Base-by-base conservation (phyloP, 257 asterid species). In the Thymus mandschuricus region DNA sequence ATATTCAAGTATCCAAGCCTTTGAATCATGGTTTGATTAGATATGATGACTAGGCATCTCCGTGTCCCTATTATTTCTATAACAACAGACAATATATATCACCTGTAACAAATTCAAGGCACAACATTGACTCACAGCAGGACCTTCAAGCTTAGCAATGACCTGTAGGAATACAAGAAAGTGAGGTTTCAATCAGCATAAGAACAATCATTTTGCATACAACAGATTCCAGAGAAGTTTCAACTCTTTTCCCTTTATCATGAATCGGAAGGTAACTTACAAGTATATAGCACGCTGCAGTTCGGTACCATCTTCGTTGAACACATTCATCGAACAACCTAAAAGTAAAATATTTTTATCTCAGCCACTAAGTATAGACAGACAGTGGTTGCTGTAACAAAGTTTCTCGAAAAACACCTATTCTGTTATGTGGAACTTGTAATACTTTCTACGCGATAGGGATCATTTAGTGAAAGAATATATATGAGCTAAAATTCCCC, bases 61-160 rank as follows among this genome's bases (percentile, higher is more conserved):
- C 12, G 27, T 46, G 63, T 45, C 60, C 72, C 54, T 67, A 30
- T 7, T 38, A 68, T 13, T 60, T 46, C 6, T 40, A 68, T 54
- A 13, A 66, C 72, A 67, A 58, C 52, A 64, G 48, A 63, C 61
- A 71, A 69, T 34, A 33, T 34, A 57, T 33, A 76, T 84, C 79
- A 95, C 99, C 98, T 95, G 98, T 79, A 95, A 80, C 48, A 95
- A 87, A 64, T 96, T 96, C 85, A 95, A 74, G 70, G 99, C 99
- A 81, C 93, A 92, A 74, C 89, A 88, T 73, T 95, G 98, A 77
- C 99, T 95, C 75, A 90, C 98, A 75, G 97, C 94, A 66, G 96
- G 91, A 79, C 98, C 95, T 84, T 95, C 99, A 80, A 95, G 99
- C 84, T 95, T 95, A 46, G 97, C 99, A 74, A 95, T 95, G 75